Conservation (phyloP, 1,284 basidiomycete genomes). For the Ganoderma sinense region DNA sequence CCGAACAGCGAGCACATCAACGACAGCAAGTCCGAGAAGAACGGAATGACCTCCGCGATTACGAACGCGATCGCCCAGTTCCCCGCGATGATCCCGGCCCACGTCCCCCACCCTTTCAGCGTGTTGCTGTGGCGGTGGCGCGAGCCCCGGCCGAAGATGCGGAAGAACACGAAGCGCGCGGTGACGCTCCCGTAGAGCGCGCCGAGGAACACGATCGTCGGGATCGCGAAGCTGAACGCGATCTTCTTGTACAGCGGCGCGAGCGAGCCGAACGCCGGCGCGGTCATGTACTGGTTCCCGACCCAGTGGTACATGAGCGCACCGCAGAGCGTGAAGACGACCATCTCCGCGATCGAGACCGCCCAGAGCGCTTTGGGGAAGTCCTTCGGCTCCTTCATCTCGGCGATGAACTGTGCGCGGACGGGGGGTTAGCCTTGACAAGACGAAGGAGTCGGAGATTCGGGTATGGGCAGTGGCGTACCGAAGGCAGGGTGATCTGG, state of each 20-base stretch:
- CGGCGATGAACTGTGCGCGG: slow-evolving; percentile 52
- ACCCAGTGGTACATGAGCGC: slow-evolving; percentile 66
- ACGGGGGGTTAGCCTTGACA: neutral
- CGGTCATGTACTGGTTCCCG: slow-evolving; percentile 56
- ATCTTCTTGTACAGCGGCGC: slow-evolving; percentile 52
- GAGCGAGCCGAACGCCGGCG: slow-evolving; percentile 57
- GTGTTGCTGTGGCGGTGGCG: slow-evolving; percentile 63
- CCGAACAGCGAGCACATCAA: slow-evolving; percentile 55
- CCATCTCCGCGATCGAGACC: slow-evolving; percentile 58
- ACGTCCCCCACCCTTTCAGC: slow-evolving; percentile 62
- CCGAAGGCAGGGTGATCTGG: slow-evolving; percentile 57
- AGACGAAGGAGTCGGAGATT: no score
- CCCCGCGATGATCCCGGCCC: slow-evolving; percentile 60
- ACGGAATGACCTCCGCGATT: slow-evolving; percentile 60
- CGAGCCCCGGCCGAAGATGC: slow-evolving; percentile 52
- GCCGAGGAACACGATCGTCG: slow-evolving; percentile 60
- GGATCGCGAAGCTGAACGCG: slow-evolving; percentile 56
- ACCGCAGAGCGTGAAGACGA: slow-evolving; percentile 68
- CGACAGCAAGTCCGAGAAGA: slow-evolving; percentile 56
- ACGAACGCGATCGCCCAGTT: slow-evolving; percentile 70
- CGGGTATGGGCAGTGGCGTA: no score
- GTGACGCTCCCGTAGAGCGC: slow-evolving; percentile 55
- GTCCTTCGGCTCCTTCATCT: slow-evolving; percentile 67
- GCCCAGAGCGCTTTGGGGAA: slow-evolving; percentile 68
- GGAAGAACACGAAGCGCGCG: slow-evolving; percentile 59